Evolutionary conservation across 345 rosid species (phyloP).

Genomic region (Atalantia buxifolia): DNA sequence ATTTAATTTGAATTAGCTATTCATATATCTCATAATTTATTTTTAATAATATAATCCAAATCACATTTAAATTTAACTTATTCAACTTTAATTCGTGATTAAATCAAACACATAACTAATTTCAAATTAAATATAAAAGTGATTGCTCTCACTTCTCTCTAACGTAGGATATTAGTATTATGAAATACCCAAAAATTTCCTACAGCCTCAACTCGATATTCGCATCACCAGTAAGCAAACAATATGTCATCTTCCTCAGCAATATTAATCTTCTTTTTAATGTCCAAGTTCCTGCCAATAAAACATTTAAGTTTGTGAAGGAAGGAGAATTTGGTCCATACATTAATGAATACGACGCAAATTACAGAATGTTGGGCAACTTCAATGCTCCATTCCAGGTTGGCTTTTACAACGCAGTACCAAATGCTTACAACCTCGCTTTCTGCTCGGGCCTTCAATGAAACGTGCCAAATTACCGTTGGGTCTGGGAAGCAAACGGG

Average conservation of each 20-base stretch:
- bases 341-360: slow-evolving; percentile 19
- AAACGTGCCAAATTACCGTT: slow-evolving; percentile 11
- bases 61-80: too few species aligned
- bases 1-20: too few species aligned
- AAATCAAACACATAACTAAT: too few species aligned
- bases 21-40: too few species aligned
- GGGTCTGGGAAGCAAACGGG: slow-evolving; percentile 36
- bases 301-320: slow-evolving; percentile 19
- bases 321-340: slow-evolving; percentile 16
- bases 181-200: too few species aligned
- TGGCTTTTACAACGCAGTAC: slow-evolving; percentile 30
- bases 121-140: too few species aligned
- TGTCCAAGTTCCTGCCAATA: slow-evolving; percentile 8
- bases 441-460: slow-evolving; percentile 14
- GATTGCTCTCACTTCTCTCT: too few species aligned
- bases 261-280: not conserved
- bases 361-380: slow-evolving; percentile 5
- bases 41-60: too few species aligned
- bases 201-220: not conserved
- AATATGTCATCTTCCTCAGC: not conserved
- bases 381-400: slow-evolving; percentile 17
- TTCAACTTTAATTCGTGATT: too few species aligned
- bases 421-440: slow-evolving; percentile 23
- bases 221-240: not conserved
- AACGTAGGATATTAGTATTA: too few species aligned